These are phyloP conservation scores for Penicillium maclennaniae DNA, from an alignment of 495 filamentous ascomycete genomes.

Conservation along the genomic window DNA sequence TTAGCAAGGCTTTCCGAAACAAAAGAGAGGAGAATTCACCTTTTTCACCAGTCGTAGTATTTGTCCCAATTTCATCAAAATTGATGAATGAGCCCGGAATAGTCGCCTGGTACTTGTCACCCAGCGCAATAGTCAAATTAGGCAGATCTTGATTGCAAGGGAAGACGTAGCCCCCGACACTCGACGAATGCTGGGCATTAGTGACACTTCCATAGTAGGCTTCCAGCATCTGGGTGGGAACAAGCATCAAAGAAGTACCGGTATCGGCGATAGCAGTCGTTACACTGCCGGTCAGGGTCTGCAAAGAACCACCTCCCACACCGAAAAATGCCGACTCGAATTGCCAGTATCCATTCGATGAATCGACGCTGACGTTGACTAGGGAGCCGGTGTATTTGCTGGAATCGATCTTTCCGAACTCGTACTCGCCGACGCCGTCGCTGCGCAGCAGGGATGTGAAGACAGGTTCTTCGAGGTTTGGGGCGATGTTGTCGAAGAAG, in stretches of 20 bases:
- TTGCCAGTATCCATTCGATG: constrained; percentile 69
- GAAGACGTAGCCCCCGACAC: constrained; percentile 60
- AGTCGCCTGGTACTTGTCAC: constrained; percentile 53
- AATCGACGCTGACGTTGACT: constrained; percentile 61
- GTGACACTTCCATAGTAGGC: constrained; percentile 61
- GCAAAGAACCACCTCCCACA: constrained; percentile 43
- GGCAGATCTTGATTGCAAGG: constrained; percentile 61
- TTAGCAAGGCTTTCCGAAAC: constrained; percentile 43
- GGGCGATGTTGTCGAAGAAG: constrained; percentile 75
- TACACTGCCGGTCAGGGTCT: constrained; percentile 26
- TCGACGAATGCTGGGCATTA: constrained; percentile 45
- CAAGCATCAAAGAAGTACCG: constrained; percentile 68
- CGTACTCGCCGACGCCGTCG: constrained; percentile 62
- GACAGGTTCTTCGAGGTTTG: constrained; percentile 59
- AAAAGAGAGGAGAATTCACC: constrained; percentile 25
- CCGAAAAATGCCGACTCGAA: constrained; percentile 57
- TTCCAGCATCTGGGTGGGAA: constrained; percentile 55
- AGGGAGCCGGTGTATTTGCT: constrained; percentile 62
- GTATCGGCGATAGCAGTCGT: constrained; percentile 62
- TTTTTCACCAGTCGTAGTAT: constrained; percentile 35
- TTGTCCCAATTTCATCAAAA: constrained; percentile 55
- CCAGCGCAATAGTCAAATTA: constrained; percentile 63
- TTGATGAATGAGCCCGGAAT: constrained; percentile 65
- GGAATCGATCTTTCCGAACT: constrained; percentile 70
- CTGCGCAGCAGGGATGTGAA: constrained; percentile 67